Conservation (phyloP, 2,329 filamentous ascomycete genomes). For the Cladophialophora exuberans region DNA sequence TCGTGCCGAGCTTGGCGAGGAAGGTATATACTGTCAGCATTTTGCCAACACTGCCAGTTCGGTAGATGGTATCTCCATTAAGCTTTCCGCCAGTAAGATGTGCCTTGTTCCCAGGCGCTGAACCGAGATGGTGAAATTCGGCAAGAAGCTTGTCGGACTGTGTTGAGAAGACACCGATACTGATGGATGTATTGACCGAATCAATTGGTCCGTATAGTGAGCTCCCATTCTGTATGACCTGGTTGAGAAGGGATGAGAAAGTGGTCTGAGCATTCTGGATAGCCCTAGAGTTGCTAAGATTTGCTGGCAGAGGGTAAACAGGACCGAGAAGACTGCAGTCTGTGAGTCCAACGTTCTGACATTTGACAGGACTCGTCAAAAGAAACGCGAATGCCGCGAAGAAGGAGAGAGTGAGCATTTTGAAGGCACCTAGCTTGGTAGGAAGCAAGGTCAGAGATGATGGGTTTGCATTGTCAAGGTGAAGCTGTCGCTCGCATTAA, state of each 20-base stretch:
- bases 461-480: too few relatives aligned
- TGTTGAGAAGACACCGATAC: constrained; percentile 10
- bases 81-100: constrained; percentile 14
- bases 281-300: constrained; percentile 2
- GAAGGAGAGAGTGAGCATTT: background rate
- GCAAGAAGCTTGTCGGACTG: constrained; percentile 11
- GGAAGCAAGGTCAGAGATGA: too few relatives aligned
- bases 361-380: background rate
- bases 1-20: constrained; percentile 41
- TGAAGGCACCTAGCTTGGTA: background rate
- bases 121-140: constrained; percentile 12
- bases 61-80: constrained; percentile 34
- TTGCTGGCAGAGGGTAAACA: constrained; percentile 4
- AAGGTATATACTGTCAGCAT: constrained; percentile 44
- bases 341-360: constrained; percentile 7
- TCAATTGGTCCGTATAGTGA: background rate
- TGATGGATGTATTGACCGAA: constrained; percentile 8
- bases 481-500: too few relatives aligned
- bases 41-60: constrained; percentile 43
- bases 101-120: background rate
- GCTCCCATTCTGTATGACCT: background rate
- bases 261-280: constrained; percentile 4
- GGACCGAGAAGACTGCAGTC: constrained; percentile 12
- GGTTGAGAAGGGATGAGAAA: background rate
- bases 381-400: background rate